Percentiles rank a stretch among this genome's conserved stretches.
Evolutionary conservation across 2,329 filamentous ascomycete species (phyloP).

Genomic region (Diaporthe amygdali): DNA sequence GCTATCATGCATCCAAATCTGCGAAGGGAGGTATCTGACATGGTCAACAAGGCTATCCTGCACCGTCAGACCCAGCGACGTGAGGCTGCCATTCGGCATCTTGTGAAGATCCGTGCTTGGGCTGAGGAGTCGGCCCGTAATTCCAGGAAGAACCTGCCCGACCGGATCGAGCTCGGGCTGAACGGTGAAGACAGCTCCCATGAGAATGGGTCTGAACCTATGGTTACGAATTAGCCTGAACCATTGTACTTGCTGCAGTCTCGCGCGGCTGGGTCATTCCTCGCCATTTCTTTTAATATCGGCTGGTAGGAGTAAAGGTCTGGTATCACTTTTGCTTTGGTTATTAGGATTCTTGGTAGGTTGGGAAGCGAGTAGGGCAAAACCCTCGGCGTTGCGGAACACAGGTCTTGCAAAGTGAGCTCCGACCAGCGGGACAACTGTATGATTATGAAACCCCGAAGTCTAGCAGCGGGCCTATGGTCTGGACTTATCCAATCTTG

Average conservation of each 20-base stretch:
- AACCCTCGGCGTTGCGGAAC: slow-evolving; percentile 24
- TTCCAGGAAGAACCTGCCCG: slow-evolving; percentile 47
- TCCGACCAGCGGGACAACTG: slow-evolving; percentile 30
- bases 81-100: slow-evolving; percentile 80
- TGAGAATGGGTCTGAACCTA: slow-evolving; percentile 54
- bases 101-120: slow-evolving; percentile 86
- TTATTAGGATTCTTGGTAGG: slow-evolving; percentile 28
- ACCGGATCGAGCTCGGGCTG: slow-evolving; percentile 45
- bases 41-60: slow-evolving; percentile 89
- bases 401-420: neutral
- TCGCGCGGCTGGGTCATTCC: neutral
- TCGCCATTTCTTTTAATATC: neutral
- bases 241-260: neutral
- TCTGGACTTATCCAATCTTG: neutral
- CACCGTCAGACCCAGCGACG: slow-evolving; percentile 72
- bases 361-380: slow-evolving; percentile 22
- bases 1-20: slow-evolving; percentile 80
- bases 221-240: slow-evolving; percentile 54
- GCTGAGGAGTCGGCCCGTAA: slow-evolving; percentile 69
- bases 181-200: slow-evolving; percentile 38
- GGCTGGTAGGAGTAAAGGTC: neutral
- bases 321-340: slow-evolving; percentile 24
- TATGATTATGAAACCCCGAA: slow-evolving; percentile 4
- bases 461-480: neutral
- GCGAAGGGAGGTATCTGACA: slow-evolving; percentile 81